Conservation (phyloP, 139 green algal species). For the Edaphochlamys debaryana region DNA sequence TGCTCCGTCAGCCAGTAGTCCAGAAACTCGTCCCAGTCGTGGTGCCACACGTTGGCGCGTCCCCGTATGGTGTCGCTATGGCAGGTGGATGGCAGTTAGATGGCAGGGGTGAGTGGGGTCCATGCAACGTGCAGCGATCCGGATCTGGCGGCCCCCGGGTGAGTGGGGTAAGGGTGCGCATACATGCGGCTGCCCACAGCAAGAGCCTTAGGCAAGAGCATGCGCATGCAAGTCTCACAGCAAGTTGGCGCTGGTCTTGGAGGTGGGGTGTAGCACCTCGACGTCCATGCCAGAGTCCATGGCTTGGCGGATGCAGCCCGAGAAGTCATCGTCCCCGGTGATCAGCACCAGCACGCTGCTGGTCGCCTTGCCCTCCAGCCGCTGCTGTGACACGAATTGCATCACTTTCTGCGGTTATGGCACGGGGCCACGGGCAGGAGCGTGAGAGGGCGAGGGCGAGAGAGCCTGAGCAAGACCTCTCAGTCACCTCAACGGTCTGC, state of each 20-base stretch:
- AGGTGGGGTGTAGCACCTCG: constrained; percentile 10
- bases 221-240: neutral
- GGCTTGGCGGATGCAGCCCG: neutral
- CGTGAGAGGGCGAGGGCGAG: neutral
- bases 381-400: no score
- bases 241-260: neutral
- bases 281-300: constrained; percentile 7
- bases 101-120: neutral
- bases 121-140: no score
- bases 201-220: neutral
- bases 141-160: neutral
- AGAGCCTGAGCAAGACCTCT: neutral
- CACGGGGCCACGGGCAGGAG: no score
- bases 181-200: neutral
- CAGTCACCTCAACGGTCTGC: no score
- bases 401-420: no score
- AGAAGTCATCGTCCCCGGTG: constrained; percentile 13
- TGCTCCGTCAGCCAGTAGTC: constrained; percentile 15
- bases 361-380: no score
- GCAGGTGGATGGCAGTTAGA: no score
- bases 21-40: constrained; percentile 18
- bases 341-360: constrained; percentile 20
- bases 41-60: constrained; percentile 14
- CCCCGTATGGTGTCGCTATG: neutral
- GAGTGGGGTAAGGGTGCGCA: neutral